Conservation (phyloP, 75 land plant genomes). For the Cryptomeria japonica region DNA sequence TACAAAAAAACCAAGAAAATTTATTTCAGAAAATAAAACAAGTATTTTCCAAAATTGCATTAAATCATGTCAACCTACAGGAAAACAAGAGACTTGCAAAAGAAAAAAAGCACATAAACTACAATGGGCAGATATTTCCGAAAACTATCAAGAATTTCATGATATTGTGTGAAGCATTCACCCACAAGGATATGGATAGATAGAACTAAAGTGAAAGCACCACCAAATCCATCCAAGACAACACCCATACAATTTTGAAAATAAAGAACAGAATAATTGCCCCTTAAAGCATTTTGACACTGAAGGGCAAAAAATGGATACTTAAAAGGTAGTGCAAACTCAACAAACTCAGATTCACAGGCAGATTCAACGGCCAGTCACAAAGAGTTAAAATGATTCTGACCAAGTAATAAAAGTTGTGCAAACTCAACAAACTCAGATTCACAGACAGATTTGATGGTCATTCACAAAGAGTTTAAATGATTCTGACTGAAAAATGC, state of each 20-base stretch:
- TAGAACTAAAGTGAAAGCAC: neutral
- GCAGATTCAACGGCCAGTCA: too few species aligned
- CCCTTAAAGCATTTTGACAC: neutral
- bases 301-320: neutral
- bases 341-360: too few species aligned
- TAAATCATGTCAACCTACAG: neutral
- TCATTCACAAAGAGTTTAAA: neutral
- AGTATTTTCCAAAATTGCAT: neutral
- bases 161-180: neutral
- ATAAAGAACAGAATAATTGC: neutral
- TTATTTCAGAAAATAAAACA: neutral
- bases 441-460: neutral
- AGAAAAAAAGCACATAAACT: neutral
- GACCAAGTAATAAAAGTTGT: neutral
- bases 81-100: too few species aligned
- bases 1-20: neutral
- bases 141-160: neutral
- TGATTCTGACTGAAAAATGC: neutral
- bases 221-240: neutral
- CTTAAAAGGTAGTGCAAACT: neutral
- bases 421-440: neutral
- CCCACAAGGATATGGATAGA: neutral
- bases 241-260: neutral
- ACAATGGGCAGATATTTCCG: neutral
- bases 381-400: too few species aligned